phyloP scores from a whole-genome alignment of 768 basidiomycete species.

The Leucocoprinus birnbaumii region DNA sequence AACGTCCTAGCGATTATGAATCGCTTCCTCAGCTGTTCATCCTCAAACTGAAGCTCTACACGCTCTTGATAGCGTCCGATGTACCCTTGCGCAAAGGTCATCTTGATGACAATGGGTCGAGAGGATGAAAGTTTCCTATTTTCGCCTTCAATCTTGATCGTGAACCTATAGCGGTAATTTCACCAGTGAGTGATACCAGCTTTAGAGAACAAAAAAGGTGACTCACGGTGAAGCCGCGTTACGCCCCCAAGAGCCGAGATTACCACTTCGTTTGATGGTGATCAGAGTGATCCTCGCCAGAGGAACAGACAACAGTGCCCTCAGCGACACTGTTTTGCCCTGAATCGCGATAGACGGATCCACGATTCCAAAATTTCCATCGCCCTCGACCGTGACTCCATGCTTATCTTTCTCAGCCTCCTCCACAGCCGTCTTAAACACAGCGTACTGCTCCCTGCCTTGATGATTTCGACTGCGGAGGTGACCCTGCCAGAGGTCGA shows the following conservation, averaged over 20 bases:
- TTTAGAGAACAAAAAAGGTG: not conserved
- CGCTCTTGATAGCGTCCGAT: constrained; percentile 52
- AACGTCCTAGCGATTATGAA: constrained; percentile 50
- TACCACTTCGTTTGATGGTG: not conserved
- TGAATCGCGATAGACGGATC: constrained; percentile 27
- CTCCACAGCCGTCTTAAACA: constrained; percentile 41
- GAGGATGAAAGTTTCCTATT: constrained; percentile 22
- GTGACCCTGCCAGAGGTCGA: constrained; percentile 32
- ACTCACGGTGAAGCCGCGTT: constrained; percentile 12
- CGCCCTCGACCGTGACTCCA: constrained; percentile 40
- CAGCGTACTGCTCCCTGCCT: constrained; percentile 32
- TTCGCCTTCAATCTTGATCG: constrained; percentile 15
- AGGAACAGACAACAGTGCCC: constrained; percentile 27
- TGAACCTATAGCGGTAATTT: constrained; percentile 20
- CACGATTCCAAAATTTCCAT: constrained; percentile 50
- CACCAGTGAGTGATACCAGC: not conserved
- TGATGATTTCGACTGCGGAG: constrained; percentile 25
- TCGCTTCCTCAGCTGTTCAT: constrained; percentile 33
- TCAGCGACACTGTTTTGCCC: constrained; percentile 18
- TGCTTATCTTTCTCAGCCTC: constrained; percentile 56
- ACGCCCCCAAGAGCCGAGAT: not conserved
- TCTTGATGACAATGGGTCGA: constrained; percentile 22
- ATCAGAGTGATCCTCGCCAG: constrained; percentile 25
- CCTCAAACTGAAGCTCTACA: constrained; percentile 50
- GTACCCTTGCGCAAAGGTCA: constrained; percentile 31